Evolutionary conservation across 768 basidiomycete genomes (phyloP), one percentile per base, ranked within the genome.

Genomic region (Suillus lakei): DNA sequence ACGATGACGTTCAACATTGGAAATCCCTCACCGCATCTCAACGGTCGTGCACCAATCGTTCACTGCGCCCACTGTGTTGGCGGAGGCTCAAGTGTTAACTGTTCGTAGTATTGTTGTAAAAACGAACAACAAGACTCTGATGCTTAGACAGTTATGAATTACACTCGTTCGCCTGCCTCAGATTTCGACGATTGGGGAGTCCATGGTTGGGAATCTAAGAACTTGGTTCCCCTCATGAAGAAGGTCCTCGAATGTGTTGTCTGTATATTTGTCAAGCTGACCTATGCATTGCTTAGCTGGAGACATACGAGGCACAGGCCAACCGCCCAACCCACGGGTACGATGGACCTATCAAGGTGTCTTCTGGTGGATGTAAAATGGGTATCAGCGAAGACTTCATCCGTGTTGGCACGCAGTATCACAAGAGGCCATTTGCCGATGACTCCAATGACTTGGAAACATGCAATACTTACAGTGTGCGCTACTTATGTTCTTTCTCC

Each of bases 371-470:
- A 13, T 69, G 71, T 5, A 21, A 63, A 16, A 39, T 70, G 51
- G 63, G 30, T 5, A 4, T 74, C 15, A 82, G 77, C 12, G 74
- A 79, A 28, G 77, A 88, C n/a, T 86, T 84, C 67, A 76, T 90
- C 30, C 73, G 77, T 5, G 79, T 85, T 16, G 87, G 78, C 0
- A 71, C 67, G 16, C 66, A 71, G 34, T 87, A 84, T 32, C 88
- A 90, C 72, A 76, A 73, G 9, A 83, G 87, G 15, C 74, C 73
- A 4, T 70, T 66, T 4, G 79, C 79, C 4, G 77, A 85, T 0
- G 88, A 89, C 68, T 69, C 73, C 34, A 88, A 88, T 68, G 80
- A 76, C 30, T 80, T 90, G 64, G 69, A 62, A 38, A 69, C 54
- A 6, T 43, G 65, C 21, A 62, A 76, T 62, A 73, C 71, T 5